Base-by-base conservation (phyloP, 768 basidiomycete genomes). In the Tricholoma bakamatsutake region DNA sequence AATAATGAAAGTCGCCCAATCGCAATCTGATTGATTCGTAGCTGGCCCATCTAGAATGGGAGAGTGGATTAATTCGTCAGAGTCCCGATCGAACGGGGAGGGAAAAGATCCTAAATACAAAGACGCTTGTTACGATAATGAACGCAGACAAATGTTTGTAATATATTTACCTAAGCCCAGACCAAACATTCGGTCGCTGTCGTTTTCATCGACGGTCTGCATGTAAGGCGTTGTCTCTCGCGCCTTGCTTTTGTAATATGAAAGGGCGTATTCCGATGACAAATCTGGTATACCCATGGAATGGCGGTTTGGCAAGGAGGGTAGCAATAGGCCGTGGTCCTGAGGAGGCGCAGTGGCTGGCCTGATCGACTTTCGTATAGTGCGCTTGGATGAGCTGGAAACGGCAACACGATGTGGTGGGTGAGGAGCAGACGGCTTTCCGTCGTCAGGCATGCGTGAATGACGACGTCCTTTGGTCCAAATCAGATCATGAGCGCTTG, bases 1-100 rank as follows among this genome's bases (percentile, higher is more conserved):
- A n/a, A 75, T 70, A 59, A 89, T 82, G 67, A 93, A 93, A 0
- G 81, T 80, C 15, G 78, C 75, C 91, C 91, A 93, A 65, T 90
- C 87, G 59, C 69, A 73, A 31, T 73, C 72, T 0, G 67, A 51
- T 24, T 60, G 49, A 15, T 56, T 61, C 31, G 62, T 52, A 10
- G 54, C 55, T 4, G 39, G 33, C 1, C 35, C 54, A 15, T 59
- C 54, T 21, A 37, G 21, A 28, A 53, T 48, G 2, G 49, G 42
- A 8, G 47, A 30, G 0, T 53, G 40, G n/a, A 43, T 31, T 0
- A 42, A 27, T 30, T 60, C 52, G n/a, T 64, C 61, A 2, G 43
- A 18, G 11, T 53, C 56, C 30, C 30, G 49, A 6, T 58, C 57
- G 46, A 64, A 64, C 15, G 64, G 62, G n/a, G 62, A 62, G 2